Percentiles rank a stretch among this genome's conserved stretches.
phyloP scores from a whole-genome alignment of 257 asterid genomes.

The Solanum microdontum region DNA sequence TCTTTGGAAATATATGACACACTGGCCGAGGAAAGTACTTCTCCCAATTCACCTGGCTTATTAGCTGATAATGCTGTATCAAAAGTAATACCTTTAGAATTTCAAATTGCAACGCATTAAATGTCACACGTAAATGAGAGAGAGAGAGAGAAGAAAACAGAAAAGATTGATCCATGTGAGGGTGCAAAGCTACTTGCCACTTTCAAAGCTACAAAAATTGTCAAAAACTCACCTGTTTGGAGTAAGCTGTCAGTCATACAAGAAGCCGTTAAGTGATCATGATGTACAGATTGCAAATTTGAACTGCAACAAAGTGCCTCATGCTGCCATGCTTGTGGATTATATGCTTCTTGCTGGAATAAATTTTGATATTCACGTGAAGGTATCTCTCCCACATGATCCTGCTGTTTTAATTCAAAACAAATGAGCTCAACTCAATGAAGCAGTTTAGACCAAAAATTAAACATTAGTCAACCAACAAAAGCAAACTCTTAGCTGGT shows the following conservation, averaged over 20 bases:
- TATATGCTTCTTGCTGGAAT: constrained; percentile 1
- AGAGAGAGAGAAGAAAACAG: not conserved
- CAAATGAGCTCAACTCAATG: not conserved
- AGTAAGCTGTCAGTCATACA: constrained; percentile 2
- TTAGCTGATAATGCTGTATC: constrained; percentile 16
- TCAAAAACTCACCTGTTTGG: not conserved
- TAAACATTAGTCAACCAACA: not conserved
- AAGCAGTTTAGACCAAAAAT: not conserved
- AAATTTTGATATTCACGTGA: constrained; percentile 5
- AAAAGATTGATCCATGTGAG: not conserved
- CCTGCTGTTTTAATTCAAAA: not conserved
- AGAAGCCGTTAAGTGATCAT: constrained; percentile 7
- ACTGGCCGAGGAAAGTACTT: constrained; percentile 8
- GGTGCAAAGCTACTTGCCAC: not conserved
- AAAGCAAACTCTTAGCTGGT: not conserved
- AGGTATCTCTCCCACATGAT: not conserved
- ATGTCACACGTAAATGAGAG: not conserved
- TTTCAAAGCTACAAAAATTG: not conserved
- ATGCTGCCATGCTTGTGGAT: not conserved
- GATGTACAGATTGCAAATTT: not conserved
- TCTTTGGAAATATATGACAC: constrained; percentile 2
- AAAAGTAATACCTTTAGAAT: not conserved
- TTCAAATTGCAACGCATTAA: not conserved
- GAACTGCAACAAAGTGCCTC: constrained; percentile 2
- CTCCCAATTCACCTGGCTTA: constrained; percentile 13